A percentile compares a stretch with the other conserved stretches of the same genome.
Conservation (phyloP, 495 filamentous ascomycete genomes). For the Xylaria castorea region DNA sequence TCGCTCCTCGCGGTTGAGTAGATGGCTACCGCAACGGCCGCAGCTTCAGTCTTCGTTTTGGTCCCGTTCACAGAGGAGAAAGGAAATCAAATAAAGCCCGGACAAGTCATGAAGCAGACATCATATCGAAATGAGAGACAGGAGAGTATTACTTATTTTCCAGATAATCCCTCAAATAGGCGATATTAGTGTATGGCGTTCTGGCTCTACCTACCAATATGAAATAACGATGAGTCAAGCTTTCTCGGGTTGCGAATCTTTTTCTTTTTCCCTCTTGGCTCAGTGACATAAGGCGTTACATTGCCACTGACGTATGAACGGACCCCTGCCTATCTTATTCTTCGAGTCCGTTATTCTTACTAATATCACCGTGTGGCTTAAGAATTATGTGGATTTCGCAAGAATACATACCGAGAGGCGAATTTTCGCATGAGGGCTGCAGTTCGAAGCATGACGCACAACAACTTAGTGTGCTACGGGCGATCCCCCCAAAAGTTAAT, state of each 20-base stretch:
- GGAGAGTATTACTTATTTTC: neutral
- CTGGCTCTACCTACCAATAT: neutral
- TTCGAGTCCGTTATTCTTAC: neutral
- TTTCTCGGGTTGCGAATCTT: neutral
- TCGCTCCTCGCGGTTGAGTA: constrained; percentile 22
- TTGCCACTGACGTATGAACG: constrained; percentile 16
- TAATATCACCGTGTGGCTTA: neutral
- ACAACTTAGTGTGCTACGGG: constrained; percentile 1
- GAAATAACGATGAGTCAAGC: constrained; percentile 8
- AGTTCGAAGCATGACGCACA: constrained; percentile 4
- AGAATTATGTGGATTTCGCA: neutral
- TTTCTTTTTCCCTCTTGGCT: neutral
- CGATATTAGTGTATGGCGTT: neutral
- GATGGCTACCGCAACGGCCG: constrained; percentile 5
- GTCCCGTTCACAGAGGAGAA: neutral
- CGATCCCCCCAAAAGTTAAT: constrained; percentile 8
- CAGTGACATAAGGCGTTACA: constrained; percentile 21
- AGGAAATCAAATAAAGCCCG: neutral
- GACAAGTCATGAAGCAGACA: neutral
- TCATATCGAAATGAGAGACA: neutral
- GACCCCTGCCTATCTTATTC: constrained; percentile 10
- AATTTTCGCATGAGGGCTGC: constrained; percentile 17
- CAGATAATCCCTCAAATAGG: neutral
- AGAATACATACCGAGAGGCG: constrained; percentile 19
- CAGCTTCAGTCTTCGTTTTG: neutral